phyloP scores from a whole-genome alignment of 129 eudicot species.

The Centella asiatica region DNA sequence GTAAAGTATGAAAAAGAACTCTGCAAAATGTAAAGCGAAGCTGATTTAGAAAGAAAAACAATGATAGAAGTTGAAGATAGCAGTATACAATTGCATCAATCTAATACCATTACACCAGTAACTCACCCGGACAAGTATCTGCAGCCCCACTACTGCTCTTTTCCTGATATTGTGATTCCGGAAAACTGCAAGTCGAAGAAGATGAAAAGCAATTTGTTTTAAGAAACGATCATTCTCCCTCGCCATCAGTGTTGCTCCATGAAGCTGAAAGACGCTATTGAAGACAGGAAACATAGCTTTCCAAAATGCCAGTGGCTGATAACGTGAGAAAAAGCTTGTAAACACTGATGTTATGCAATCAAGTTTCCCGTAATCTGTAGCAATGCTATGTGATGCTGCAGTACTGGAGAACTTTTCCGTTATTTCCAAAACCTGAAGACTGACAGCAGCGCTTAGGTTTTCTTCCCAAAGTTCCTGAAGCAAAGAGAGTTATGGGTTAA shows the following conservation, averaged over 20 bases:
- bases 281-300: conserved; percentile 85
- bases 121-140: conserved; percentile 91
- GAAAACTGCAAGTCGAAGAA: conserved; percentile 91
- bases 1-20: conserved; percentile 82
- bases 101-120: not conserved
- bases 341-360: conserved; percentile 94
- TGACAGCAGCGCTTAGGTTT: conserved; percentile 87
- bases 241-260: conserved; percentile 92
- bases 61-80: not conserved
- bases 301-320: conserved; percentile 87
- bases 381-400: conserved; percentile 67
- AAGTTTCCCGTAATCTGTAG: conserved; percentile 93
- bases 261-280: conserved; percentile 74
- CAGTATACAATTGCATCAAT: not conserved
- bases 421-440: conserved; percentile 86
- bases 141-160: conserved; percentile 89
- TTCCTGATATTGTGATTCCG: conserved; percentile 81
- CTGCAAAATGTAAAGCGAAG: conserved; percentile 34
- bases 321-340: conserved; percentile 76
- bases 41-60: conserved; percentile 8
- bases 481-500: conserved; percentile 4
- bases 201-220: conserved; percentile 96
- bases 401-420: conserved; percentile 81
- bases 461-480: conserved; percentile 99
- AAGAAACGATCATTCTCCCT: conserved; percentile 96